Base-by-base conservation (phyloP, 1,139 yeast genomes). In the Debaryomycetaceae sp. region DNA sequence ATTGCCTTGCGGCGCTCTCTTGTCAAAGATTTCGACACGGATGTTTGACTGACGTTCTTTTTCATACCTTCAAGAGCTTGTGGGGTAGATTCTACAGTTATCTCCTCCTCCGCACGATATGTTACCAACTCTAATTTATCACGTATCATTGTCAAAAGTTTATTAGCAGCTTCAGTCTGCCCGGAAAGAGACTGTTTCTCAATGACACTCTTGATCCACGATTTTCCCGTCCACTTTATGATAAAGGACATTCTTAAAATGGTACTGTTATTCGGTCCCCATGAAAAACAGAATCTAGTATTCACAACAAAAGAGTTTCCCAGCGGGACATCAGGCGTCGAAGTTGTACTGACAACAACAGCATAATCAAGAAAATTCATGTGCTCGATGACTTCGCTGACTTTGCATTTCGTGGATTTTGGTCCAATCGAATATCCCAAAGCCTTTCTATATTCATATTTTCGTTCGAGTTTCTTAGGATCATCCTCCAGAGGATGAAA, bases 251-350 rank as follows among this genome's bases (percentile, higher is more conserved):
- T 60, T 23, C 58, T 61, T 30, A 80, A 54, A 11, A 58, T 59
- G 0, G 83, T 76, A n/a, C 58, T 50, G 46, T 73, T 73, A 20
- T 63, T 51, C 23, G 60, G 64, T 1, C 63, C 78, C 85, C 85
- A 80, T 5, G 70, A 63, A 27, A 78, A 61, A 22, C 73, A 59
- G 53, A 72, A 78, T 38, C 78, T 62, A 6, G 82, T 79, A 43
- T 71, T 64, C 5, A 80, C 82, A 24, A 72, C 64, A 52, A 80
- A 80, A 1, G 77, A 72, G 39, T 66, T 69, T 6, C 85, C 85
- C 65, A 78, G 79, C 0, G 85, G 85, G 5, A 80, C 85, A 52
- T 78, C 81, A 0, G 85, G 85, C 0, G 85, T 80, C 20, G 55
- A 60, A 2, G 80, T 69, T 1, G 64, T 65, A 6, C 75, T 65